phyloP scores from a whole-genome alignment of 164 flowering plant species.

The Vitis vinifera region ASM3070453v1 NC_081822.1:14132001-14132500 shows the following conservation, averaged over 20 bases:
- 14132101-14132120: conserved; percentile 51
- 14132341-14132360: conserved; percentile 71
- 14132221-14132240: conserved; percentile 47
- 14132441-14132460: conserved; percentile 67
- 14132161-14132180: conserved; percentile 52
- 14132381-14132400: conserved; percentile 36
- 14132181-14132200: conserved; percentile 27
- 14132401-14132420: conserved; percentile 35
- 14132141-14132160: conserved; percentile 32
- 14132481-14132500: conserved; percentile 39
- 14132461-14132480: conserved; percentile 48
- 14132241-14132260: conserved; percentile 38
- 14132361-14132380: conserved; percentile 41
- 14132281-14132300: conserved; percentile 42
- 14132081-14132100: conserved; percentile 76
- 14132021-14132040: conserved; percentile 51
- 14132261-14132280: conserved; percentile 52
- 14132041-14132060: conserved; percentile 46
- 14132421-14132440: conserved; percentile 28
- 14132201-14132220: conserved; percentile 70
- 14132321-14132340: conserved; percentile 47
- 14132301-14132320: conserved; percentile 64
- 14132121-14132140: conserved; percentile 43
- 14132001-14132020: conserved; percentile 29
- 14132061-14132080: conserved; percentile 67